Evolutionary conservation across 768 basidiomycete species (phyloP).

Genomic region (Dioszegia aurantiaca): DNA sequence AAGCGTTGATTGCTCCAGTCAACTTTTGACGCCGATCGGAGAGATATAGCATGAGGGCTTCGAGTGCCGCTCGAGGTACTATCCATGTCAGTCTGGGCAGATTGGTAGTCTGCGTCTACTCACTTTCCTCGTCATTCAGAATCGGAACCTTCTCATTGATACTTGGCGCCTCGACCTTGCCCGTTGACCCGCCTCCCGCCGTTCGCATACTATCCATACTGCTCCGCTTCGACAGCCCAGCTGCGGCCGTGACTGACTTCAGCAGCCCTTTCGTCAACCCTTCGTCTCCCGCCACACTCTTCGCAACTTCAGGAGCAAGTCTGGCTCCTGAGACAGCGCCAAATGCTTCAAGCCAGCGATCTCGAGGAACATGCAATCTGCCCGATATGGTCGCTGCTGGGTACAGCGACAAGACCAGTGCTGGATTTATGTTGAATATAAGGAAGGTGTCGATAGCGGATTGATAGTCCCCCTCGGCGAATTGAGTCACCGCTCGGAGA

Average conservation of each 20-base stretch:
- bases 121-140: slow-evolving; percentile 37
- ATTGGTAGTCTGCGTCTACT: not conserved
- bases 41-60: slow-evolving; percentile 81
- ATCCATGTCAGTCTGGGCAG: slow-evolving; percentile 15
- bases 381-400: slow-evolving; percentile 72
- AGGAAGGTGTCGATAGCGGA: slow-evolving; percentile 82
- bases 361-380: slow-evolving; percentile 65
- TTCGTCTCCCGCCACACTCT: slow-evolving; percentile 14
- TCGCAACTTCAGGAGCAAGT: slow-evolving; percentile 48
- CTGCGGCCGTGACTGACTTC: slow-evolving; percentile 25
- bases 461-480: slow-evolving; percentile 67
- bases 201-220: slow-evolving; percentile 42
- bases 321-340: slow-evolving; percentile 61
- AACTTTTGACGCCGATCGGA: slow-evolving; percentile 87
- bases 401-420: slow-evolving; percentile 80
- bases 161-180: slow-evolving; percentile 9
- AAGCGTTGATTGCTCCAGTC: slow-evolving; percentile 66
- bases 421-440: slow-evolving; percentile 84
- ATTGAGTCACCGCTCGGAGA: slow-evolving; percentile 75
- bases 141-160: slow-evolving; percentile 18
- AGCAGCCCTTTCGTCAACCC: slow-evolving; percentile 38
- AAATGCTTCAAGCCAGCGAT: slow-evolving; percentile 75
- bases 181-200: slow-evolving; percentile 22
- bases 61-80: slow-evolving; percentile 59
- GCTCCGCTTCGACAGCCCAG: slow-evolving; percentile 38